Conservation (phyloP, 2,329 filamentous ascomycete species). For the Xylaria sp. region DNA sequence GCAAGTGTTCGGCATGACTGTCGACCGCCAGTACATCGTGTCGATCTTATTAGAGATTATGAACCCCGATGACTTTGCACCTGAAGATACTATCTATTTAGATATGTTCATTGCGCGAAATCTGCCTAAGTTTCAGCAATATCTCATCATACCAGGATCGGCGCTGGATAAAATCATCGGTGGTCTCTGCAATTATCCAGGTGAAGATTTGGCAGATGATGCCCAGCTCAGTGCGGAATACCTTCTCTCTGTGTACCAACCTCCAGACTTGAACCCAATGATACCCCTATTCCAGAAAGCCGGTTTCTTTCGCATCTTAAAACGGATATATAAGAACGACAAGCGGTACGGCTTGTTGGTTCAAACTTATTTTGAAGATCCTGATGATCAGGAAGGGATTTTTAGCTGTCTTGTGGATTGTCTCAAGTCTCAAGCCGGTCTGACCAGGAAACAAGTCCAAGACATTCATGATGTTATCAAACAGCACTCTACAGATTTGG, state of each 20-base stretch:
- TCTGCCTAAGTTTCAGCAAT: slow-evolving; percentile 95
- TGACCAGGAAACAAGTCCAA: slow-evolving; percentile 75
- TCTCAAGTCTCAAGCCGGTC: slow-evolving; percentile 69
- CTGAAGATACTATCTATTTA: slow-evolving; percentile 89
- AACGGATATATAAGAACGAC: slow-evolving; percentile 84
- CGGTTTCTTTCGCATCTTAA: slow-evolving; percentile 89
- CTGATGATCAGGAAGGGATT: slow-evolving; percentile 75
- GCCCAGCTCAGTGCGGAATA: slow-evolving; percentile 98
- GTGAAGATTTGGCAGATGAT: slow-evolving; percentile 83
- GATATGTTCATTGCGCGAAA: slow-evolving; percentile 99
- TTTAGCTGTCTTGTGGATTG: slow-evolving; percentile 84
- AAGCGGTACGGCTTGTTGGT: slow-evolving; percentile 82
- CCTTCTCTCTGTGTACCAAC: slow-evolving; percentile 90
- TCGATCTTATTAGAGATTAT: slow-evolving; percentile 93
- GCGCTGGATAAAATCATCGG: slow-evolving; percentile 82
- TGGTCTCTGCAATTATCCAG: slow-evolving; percentile 86
- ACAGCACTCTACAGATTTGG: slow-evolving; percentile 72
- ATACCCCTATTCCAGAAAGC: slow-evolving; percentile 83
- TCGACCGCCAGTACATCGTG: slow-evolving; percentile 92
- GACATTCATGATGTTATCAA: slow-evolving; percentile 76
- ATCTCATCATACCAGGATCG: slow-evolving; percentile 88
- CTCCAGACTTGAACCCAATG: slow-evolving; percentile 79
- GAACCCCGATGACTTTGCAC: slow-evolving; percentile 77
- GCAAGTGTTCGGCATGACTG: slow-evolving; percentile 73
- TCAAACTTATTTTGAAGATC: slow-evolving; percentile 85